Evolutionary conservation across 345 rosid species (phyloP), one percentile per base, ranked within the genome.

Genomic region (Linum tenue): DNA sequence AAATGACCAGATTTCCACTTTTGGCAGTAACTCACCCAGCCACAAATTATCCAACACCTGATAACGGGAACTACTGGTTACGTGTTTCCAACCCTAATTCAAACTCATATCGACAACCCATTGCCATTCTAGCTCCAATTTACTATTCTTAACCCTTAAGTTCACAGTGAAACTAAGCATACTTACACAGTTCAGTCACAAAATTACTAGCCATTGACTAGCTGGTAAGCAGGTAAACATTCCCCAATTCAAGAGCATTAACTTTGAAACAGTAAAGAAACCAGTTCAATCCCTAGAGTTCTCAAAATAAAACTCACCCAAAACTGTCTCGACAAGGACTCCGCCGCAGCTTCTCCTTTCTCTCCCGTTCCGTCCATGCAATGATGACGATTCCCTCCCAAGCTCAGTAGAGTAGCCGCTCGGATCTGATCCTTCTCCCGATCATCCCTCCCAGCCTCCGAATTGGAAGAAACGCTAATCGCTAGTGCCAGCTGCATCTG

Each of bases 401-500:
- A 69, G 69, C 99, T 89, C 79, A 82, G 55, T 69, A 85, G 64
- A 57, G 86, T 84, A 43, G 92, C 87, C 4, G 91, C 88, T n/a
- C 92, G 88, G 85, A 94, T 94, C 96, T 85, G 95, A 76, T 95
- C 87, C 76, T 82, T 89, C 85, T 86, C 91, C 36, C 82, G 78
- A 73, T 85, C 92, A 59, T 80, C 81, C 50, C 77, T 74, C 60
- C 60, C 37, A n/a, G 70, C 70, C 39, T 82, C 95, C 37, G 99
- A 83, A 73, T 86, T 88, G 39, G 99, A 94, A 12, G 60, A 57
- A 5, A 85, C 97, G 68, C 98, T 92, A 67, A 92, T 88, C 64
- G 98, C 99, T 69, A 94, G 75, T 63, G 99, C 99, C 63, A 95
- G 66, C 87, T 91, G 97, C 55, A 95, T 77, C 83, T 95, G 96